Evolutionary conservation across 208 protist genomes (phyloP).

Genomic region (Leptomonas seymouri): DNA sequence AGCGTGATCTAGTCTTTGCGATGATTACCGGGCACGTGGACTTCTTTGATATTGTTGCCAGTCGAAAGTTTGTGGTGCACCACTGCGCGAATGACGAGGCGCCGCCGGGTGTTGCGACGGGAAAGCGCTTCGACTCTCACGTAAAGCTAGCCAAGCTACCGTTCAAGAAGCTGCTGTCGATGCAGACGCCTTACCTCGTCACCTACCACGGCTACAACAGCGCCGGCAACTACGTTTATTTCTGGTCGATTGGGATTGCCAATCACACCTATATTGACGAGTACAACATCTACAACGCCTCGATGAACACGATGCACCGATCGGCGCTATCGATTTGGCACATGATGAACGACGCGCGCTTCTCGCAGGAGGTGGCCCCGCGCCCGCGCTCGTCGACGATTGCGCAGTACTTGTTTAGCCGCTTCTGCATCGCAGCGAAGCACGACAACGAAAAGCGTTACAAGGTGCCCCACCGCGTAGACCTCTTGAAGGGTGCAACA

Average conservation of each 20-base stretch:
- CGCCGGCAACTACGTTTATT: slow-evolving; percentile 85
- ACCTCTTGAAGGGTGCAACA: slow-evolving; percentile 60
- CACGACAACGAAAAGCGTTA: slow-evolving; percentile 79
- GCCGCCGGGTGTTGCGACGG: slow-evolving; percentile 38
- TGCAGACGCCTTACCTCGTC: slow-evolving; percentile 86
- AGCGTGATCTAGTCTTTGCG: slow-evolving; percentile 79
- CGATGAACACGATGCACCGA: slow-evolving; percentile 89
- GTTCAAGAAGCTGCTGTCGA: slow-evolving; percentile 87
- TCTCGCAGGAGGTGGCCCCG: slow-evolving; percentile 78
- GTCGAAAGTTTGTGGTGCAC: slow-evolving; percentile 77
- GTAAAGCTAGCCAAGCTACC: slow-evolving; percentile 66
- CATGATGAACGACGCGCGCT: slow-evolving; percentile 81
- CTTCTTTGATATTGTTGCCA: slow-evolving; percentile 71
- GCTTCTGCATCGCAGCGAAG: slow-evolving; percentile 73
- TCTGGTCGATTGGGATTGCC: slow-evolving; percentile 88
- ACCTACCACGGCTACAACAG: slow-evolving; percentile 82
- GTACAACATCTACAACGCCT: slow-evolving; percentile 82
- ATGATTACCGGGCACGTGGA: slow-evolving; percentile 83
- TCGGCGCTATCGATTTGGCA: slow-evolving; percentile 78
- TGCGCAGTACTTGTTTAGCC: slow-evolving; percentile 83
- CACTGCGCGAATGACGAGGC: slow-evolving; percentile 70
- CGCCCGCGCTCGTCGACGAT: slow-evolving; percentile 70
- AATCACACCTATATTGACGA: slow-evolving; percentile 91
- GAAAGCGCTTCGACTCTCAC: slow-evolving; percentile 59
- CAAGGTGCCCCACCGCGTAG: slow-evolving; percentile 59